phyloP scores from a whole-genome alignment of 73 alveolate species.

The Urostyla sp. region DNA sequence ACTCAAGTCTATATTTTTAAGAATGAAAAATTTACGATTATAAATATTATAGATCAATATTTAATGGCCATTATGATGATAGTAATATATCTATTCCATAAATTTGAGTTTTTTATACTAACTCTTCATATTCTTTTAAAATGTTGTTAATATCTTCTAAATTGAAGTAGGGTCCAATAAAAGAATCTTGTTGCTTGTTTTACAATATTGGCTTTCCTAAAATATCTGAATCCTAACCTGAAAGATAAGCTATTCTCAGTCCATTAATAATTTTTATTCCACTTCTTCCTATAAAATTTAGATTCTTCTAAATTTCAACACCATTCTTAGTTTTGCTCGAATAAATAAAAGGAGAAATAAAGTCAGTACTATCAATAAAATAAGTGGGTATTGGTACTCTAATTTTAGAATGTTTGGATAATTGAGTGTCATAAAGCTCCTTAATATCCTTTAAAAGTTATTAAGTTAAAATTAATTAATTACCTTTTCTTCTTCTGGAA shows the following conservation, averaged over 20 bases:
- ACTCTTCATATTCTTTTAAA: slow-evolving; percentile 27
- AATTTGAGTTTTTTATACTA: not conserved
- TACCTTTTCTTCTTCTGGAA: slow-evolving; percentile 30
- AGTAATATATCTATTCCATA: slow-evolving; percentile 51
- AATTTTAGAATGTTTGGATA: not conserved
- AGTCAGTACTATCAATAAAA: slow-evolving; percentile 38
- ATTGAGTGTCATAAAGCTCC: slow-evolving; percentile 15
- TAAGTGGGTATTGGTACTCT: slow-evolving; percentile 42
- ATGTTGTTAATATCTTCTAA: slow-evolving; percentile 24
- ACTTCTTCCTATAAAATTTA: slow-evolving; percentile 59
- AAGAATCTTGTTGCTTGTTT: not conserved
- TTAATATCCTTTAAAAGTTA: slow-evolving; percentile 23
- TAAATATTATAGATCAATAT: slow-evolving; percentile 12
- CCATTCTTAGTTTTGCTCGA: slow-evolving; percentile 39
- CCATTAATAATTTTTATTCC: slow-evolving; percentile 60
- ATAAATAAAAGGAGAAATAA: slow-evolving; percentile 46
- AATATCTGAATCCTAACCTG: slow-evolving; percentile 64
- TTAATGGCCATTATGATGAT: slow-evolving; percentile 57
- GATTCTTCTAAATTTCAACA: slow-evolving; percentile 3
- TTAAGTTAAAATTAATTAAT: not conserved
- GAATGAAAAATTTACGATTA: slow-evolving; percentile 1
- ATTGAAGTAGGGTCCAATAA: slow-evolving; percentile 1
- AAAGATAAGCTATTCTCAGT: slow-evolving; percentile 53
- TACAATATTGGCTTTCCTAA: not conserved
- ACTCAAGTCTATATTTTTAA: not conserved